Base-by-base conservation (phyloP, 768 basidiomycete species). In the Boletus sensibilis region DNA sequence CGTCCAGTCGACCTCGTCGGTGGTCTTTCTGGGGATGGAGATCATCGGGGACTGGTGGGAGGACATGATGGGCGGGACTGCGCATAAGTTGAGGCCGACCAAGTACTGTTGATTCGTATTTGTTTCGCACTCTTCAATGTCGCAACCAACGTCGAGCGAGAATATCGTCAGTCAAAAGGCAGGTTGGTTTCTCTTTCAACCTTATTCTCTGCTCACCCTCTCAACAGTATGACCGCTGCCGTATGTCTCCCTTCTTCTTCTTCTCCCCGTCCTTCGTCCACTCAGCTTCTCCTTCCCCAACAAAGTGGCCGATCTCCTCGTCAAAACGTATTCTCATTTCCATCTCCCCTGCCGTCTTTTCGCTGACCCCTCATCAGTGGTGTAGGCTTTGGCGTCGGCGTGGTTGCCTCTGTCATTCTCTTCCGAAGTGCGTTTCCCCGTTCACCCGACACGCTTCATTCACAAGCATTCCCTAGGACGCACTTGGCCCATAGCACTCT, bases 1-100 rank as follows among this genome's bases (percentile, higher is more conserved):
- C 2, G 94, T 90, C 90, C 95, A 98, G 76, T 99, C 97, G 27
- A 96, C 94, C 63, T 98, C 96, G 16, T 93, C 88, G 0, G 97
- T 97, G n/a, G 82, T 78, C 80, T 99, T 99, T 78, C 82, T 88
- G 0, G 96, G 95, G 38, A 98, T 92, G 13, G 92, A 83, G 59
- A 96, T 88, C 82, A 92, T 88, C 13, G 94, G 94, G 44, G 90
- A 87, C 73, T 92, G 88, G 71, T 84, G 79, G 45, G 87, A 82
- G 82, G 87, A 82, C 87, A 90, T 90, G 61, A 39, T 38, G 45
- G 43, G 35, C 29, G 49, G 27, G 23, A 46, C 47, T 57, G 43
- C 39, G 54, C 51, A 40, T 37, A 13, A 21, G 14, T 16, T 44
- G n/a, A n/a, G n/a, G n/a, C n/a, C n/a, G n/a, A n/a, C n/a, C n/a